Conservation (phyloP, 2,329 filamentous ascomycete species). For the Cladosporium sp. region DNA sequence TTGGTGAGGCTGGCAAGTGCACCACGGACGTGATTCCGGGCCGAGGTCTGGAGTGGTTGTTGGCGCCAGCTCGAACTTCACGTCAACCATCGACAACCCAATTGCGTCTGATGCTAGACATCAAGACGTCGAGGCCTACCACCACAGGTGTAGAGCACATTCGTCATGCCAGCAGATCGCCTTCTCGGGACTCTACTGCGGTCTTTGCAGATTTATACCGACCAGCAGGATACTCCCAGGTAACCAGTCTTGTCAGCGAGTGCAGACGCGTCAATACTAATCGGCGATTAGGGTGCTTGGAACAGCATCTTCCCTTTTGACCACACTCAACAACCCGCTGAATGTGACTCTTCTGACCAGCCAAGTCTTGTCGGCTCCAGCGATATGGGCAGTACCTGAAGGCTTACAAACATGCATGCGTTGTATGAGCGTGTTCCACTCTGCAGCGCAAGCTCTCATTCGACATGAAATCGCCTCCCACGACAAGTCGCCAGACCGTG, state of each 20-base stretch:
- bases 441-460: conserved; percentile 55
- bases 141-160: neutral
- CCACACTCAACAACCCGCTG: conserved; percentile 67
- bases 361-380: conserved; percentile 66
- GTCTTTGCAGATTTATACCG: conserved; percentile 56
- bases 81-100: neutral
- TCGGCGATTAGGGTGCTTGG: conserved; percentile 48
- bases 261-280: conserved; percentile 14
- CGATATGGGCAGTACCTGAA: conserved; percentile 63
- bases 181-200: conserved; percentile 64
- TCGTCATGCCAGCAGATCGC: conserved; percentile 47
- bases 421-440: conserved; percentile 68
- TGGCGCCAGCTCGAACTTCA: neutral
- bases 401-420: conserved; percentile 61
- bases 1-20: conserved; percentile 1
- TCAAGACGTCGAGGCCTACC: neutral
- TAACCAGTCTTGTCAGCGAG: conserved; percentile 26
- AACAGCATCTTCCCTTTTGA: conserved; percentile 64
- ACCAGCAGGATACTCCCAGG: conserved; percentile 57
- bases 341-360: conserved; percentile 70
- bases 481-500: conserved; percentile 21
- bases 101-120: neutral
- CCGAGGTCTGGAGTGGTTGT: neutral
- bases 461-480: conserved; percentile 42
- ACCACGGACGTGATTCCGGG: neutral